A percentile compares a stretch with the other conserved stretches of the same genome.
Conservation (phyloP, 2,329 filamentous ascomycete species). For the Colletotrichum sp. region DNA sequence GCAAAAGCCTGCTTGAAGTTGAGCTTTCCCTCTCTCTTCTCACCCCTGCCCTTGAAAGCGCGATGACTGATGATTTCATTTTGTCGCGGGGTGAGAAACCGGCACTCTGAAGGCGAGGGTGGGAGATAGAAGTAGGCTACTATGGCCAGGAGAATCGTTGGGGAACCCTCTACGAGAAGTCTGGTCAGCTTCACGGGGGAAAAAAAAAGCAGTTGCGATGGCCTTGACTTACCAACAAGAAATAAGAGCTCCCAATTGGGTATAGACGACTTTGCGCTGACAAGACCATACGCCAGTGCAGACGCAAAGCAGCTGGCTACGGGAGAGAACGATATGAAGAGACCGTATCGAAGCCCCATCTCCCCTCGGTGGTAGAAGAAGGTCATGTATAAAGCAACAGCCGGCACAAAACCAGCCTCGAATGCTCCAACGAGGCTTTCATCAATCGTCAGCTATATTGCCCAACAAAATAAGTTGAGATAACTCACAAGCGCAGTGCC, state of each 20-base stretch:
- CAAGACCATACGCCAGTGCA: constrained; percentile 69
- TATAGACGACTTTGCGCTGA: constrained; percentile 58
- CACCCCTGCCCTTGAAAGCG: constrained; percentile 49
- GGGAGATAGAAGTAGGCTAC: constrained; percentile 61
- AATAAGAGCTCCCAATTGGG: constrained; percentile 71
- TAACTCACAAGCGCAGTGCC: constrained; percentile 31
- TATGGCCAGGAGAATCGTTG: constrained; percentile 59
- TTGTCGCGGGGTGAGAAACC: constrained; percentile 63
- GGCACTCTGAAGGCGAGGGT: constrained; percentile 55
- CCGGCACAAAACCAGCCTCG: constrained; percentile 47
- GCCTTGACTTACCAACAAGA: constrained; percentile 49
- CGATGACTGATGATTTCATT: constrained; percentile 60
- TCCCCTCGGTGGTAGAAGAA: constrained; percentile 60
- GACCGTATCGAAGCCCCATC: constrained; percentile 72
- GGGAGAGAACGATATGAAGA: constrained; percentile 73
- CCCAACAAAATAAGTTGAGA: constrained; percentile 29
- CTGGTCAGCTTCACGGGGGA: not conserved
- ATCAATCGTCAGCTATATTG: not conserved
- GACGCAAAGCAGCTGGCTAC: constrained; percentile 73
- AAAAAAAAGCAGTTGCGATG: not conserved
- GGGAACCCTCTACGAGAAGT: constrained; percentile 54
- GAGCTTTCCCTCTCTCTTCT: constrained; percentile 51
- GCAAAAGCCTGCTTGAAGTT: constrained; percentile 50
- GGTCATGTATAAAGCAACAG: constrained; percentile 47
- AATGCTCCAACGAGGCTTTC: constrained; percentile 39